These are phyloP conservation scores for Rostrohypoxylon terebratum DNA, from an alignment of 495 filamentous ascomycete species.

Conservation along the genomic window DNA sequence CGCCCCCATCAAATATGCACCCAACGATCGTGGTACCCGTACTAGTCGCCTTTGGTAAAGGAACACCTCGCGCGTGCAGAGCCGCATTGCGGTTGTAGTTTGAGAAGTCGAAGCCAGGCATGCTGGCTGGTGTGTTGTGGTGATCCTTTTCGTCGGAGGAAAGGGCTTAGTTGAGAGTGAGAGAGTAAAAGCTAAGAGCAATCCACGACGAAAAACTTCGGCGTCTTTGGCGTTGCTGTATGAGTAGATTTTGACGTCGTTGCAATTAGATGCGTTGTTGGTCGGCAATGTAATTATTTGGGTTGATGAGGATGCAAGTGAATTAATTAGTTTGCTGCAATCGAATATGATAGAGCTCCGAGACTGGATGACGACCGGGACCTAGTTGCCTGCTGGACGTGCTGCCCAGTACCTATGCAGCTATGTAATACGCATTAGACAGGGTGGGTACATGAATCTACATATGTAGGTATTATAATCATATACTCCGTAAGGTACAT, in stretches of 20 bases:
- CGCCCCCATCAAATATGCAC: constrained; percentile 95
- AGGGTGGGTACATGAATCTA: no score
- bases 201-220: background rate
- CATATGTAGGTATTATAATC: background rate
- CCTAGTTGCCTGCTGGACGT: constrained; percentile 48
- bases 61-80: constrained; percentile 91
- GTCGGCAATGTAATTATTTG: constrained; percentile 13
- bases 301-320: background rate
- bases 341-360: constrained; percentile 5
- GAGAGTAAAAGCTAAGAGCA: background rate
- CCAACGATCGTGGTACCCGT: constrained; percentile 99
- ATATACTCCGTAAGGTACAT: no score
- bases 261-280: background rate
- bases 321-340: constrained; percentile 24
- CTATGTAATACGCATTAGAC: no score
- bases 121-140: constrained; percentile 59
- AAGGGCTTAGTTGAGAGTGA: background rate
- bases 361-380: constrained; percentile 47
- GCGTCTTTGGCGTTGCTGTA: constrained; percentile 15
- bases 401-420: no score
- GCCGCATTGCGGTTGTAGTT: constrained; percentile 99
- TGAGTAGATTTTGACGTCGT: background rate
- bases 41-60: constrained; percentile 96
- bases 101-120: constrained; percentile 99
- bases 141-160: background rate